phyloP scores from a whole-genome alignment of 768 basidiomycete genomes.

The Mycena kentingensis region DNA sequence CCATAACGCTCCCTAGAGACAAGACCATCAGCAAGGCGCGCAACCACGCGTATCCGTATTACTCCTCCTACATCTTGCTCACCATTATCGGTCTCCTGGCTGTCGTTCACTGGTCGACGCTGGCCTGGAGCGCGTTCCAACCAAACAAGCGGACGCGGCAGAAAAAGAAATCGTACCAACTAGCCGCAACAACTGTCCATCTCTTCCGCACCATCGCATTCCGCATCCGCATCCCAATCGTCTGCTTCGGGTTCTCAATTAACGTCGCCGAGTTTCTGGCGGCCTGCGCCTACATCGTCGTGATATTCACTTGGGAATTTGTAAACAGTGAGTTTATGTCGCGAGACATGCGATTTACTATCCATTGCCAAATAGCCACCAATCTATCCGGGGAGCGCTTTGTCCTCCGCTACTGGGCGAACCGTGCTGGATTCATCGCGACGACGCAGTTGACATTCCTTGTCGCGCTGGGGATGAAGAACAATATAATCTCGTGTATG shows the following conservation, averaged over 20 bases:
- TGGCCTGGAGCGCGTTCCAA: background rate
- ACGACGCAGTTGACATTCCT: constrained; percentile 45
- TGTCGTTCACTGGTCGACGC: background rate
- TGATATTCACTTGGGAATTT: constrained; percentile 32
- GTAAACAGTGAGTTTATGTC: constrained; percentile 26
- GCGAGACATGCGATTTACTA: background rate
- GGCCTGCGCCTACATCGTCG: constrained; percentile 26
- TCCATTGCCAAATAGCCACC: constrained; percentile 11
- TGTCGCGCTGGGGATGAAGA: constrained; percentile 50
- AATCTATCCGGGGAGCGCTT: constrained; percentile 12
- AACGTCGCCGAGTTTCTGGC: constrained; percentile 32
- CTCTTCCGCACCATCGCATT: constrained; percentile 29
- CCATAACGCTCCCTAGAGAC: background rate
- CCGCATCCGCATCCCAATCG: constrained; percentile 22
- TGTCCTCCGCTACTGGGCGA: constrained; percentile 17
- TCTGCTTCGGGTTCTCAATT: constrained; percentile 21
- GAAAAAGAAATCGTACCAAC: no score
- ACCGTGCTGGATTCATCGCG: constrained; percentile 37
- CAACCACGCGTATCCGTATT: background rate
- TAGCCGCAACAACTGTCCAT: constrained; percentile 20
- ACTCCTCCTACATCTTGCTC: background rate
- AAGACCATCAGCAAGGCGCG: background rate
- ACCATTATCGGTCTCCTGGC: background rate
- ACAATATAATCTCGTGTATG: constrained; percentile 47
- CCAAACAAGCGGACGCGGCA: no score